These are phyloP conservation scores for Beta lomatogona DNA, from an alignment of 179 eudicot genomes.

Conservation along the genomic window DNA sequence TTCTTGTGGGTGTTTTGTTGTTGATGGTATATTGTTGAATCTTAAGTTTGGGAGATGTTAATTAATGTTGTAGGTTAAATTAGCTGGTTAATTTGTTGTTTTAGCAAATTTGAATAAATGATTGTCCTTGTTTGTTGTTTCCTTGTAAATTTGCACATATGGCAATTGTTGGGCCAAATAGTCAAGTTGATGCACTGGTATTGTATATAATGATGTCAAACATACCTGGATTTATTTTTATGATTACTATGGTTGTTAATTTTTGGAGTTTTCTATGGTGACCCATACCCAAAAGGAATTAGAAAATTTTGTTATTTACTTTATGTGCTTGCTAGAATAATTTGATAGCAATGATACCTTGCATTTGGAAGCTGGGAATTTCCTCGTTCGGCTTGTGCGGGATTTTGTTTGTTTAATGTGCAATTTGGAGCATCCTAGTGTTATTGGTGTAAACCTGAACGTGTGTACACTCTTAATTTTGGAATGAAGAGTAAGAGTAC, in stretches of 20 bases:
- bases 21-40: conserved; percentile 5
- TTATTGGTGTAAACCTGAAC: neutral
- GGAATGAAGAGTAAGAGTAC: neutral
- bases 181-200: no score
- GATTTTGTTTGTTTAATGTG: neutral
- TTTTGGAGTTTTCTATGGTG: neutral
- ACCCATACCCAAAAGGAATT: neutral
- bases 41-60: neutral
- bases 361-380: neutral
- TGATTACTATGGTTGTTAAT: neutral
- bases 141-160: no score
- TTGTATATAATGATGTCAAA: neutral
- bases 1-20: neutral
- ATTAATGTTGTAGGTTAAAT: conserved; percentile 5
- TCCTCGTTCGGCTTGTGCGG: neutral
- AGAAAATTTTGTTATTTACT: neutral
- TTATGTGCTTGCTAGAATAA: neutral
- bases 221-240: neutral
- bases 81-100: neutral
- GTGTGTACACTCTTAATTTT: neutral
- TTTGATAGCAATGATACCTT: neutral
- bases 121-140: neutral
- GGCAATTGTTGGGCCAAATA: neutral
- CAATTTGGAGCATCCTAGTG: no score
- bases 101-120: neutral